Conservation (phyloP, 306 rosid species). For the Senna tora region DNA sequence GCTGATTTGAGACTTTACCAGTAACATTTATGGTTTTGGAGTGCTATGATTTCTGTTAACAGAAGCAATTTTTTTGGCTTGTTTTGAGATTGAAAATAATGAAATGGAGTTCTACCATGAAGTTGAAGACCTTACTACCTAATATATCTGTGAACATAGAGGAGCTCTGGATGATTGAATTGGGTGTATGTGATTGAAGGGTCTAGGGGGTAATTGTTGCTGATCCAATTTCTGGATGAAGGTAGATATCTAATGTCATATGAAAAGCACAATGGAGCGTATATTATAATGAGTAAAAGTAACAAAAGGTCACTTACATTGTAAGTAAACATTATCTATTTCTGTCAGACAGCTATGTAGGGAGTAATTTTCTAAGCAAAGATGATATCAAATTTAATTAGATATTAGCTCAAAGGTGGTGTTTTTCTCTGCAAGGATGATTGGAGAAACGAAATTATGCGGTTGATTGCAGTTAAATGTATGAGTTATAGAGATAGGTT, state of each 20-base stretch:
- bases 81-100: constrained; percentile 37
- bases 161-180: background rate
- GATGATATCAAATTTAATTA: background rate
- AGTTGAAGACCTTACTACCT: constrained; percentile 31
- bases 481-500: constrained; percentile 2
- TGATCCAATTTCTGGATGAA: background rate
- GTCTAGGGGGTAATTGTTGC: background rate
- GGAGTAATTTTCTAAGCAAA: background rate
- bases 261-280: background rate
- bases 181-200: background rate
- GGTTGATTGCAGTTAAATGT: background rate
- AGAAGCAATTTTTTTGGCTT: background rate
- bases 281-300: background rate
- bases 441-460: background rate
- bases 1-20: background rate
- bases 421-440: background rate
- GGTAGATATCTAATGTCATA: background rate
- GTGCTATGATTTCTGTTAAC: background rate
- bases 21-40: background rate
- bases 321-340: background rate
- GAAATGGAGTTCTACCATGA: constrained; percentile 40
- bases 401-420: background rate
- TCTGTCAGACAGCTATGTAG: background rate
- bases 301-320: background rate
- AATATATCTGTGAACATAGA: constrained; percentile 39